A percentile compares a stretch with the other conserved stretches of the same genome.
Conservation (phyloP, 805 yeast genomes). For the Zygotorulaspora chibaensis region DNA sequence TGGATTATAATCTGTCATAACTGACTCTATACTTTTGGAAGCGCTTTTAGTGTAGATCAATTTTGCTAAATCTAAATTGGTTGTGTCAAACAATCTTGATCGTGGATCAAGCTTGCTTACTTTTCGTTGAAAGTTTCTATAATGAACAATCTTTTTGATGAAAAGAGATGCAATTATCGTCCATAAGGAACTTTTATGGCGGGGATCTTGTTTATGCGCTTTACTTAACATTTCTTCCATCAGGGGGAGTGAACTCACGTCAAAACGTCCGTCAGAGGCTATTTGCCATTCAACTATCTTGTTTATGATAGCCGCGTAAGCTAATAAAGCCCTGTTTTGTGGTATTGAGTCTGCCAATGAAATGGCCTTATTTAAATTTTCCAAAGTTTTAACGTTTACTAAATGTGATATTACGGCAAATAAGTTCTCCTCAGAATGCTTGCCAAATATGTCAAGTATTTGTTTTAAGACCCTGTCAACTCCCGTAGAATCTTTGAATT, state of each 20-base stretch:
- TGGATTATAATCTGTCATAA: constrained; percentile 19
- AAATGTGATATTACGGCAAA: constrained; percentile 22
- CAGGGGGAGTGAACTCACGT: constrained; percentile 10
- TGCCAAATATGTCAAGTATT: constrained; percentile 20
- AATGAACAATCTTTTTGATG: constrained; percentile 19
- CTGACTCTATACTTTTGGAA: neutral
- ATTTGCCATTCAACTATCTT: constrained; percentile 19
- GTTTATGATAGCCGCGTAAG: constrained; percentile 21
- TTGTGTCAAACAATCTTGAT: constrained; percentile 15
- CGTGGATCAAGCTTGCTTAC: neutral
- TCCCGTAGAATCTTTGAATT: constrained; percentile 28
- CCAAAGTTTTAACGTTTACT: constrained; percentile 11
- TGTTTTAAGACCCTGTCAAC: constrained; percentile 26
- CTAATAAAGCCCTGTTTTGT: constrained; percentile 9
- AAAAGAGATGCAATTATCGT: constrained; percentile 23
- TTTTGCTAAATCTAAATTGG: constrained; percentile 23
- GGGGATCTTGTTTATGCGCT: constrained; percentile 24
- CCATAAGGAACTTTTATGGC: constrained; percentile 24
- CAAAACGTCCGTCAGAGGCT: constrained; percentile 8
- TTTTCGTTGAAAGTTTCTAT: constrained; percentile 5
- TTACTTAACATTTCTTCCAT: constrained; percentile 19
- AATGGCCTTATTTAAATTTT: constrained; percentile 23
- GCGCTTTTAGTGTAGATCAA: constrained; percentile 17
- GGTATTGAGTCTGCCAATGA: constrained; percentile 20
- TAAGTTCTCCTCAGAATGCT: constrained; percentile 21